Evolutionary conservation across 179 eudicot species (phyloP).

Genomic region (Sideroxylon spinosum): DNA sequence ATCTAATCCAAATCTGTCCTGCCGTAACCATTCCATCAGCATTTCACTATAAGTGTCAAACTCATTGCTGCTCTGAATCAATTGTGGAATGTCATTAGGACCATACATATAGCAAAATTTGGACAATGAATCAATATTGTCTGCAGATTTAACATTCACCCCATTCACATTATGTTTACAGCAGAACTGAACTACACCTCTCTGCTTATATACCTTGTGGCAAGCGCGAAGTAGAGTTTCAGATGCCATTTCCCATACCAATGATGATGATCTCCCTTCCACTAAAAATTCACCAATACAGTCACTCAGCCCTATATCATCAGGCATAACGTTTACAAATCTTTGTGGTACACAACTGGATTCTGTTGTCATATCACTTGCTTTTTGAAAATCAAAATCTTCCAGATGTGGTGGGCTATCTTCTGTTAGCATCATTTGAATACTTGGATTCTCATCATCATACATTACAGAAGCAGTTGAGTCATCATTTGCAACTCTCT

Average conservation of each 20-base stretch:
- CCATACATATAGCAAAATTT: constrained; percentile 51
- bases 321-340: constrained; percentile 18
- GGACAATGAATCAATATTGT: constrained; percentile 42
- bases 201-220: constrained; percentile 44
- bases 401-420: constrained; percentile 54
- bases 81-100: constrained; percentile 41
- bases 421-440: constrained; percentile 52
- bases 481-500: constrained; percentile 23
- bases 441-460: constrained; percentile 44
- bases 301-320: constrained; percentile 37
- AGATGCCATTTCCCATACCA: constrained; percentile 55
- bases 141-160: constrained; percentile 25
- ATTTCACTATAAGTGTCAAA: constrained; percentile 36
- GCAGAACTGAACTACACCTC: constrained; percentile 46
- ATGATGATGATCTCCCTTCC: constrained; percentile 57
- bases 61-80: constrained; percentile 41
- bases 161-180: constrained; percentile 54
- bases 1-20: constrained; percentile 86
- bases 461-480: constrained; percentile 14
- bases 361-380: constrained; percentile 24
- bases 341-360: constrained; percentile 19
- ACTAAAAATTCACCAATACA: constrained; percentile 59
- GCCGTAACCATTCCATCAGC: constrained; percentile 56
- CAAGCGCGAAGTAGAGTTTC: constrained; percentile 47
- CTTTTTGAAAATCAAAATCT: constrained; percentile 26